Evolutionary conservation across 768 basidiomycete species (phyloP).

Genomic region (Auricularia sp.): DNA sequence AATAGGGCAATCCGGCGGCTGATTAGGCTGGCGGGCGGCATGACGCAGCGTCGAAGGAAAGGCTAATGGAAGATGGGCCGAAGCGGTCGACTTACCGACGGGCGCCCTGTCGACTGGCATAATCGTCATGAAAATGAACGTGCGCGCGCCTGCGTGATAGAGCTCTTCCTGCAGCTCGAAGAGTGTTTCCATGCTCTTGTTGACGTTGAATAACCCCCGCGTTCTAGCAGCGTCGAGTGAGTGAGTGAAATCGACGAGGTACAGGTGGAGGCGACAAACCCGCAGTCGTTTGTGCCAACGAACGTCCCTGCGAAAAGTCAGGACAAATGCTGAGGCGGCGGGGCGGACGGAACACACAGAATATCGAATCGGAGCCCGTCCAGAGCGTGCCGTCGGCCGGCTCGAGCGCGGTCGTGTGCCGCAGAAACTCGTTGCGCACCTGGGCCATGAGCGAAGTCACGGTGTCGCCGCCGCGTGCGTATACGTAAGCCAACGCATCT

Average conservation of each 20-base stretch:
- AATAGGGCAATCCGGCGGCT: no score
- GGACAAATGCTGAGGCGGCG: neutral
- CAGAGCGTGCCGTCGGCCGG: neutral
- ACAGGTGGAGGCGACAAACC: neutral
- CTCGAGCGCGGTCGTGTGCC: neutral
- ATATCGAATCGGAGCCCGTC: neutral
- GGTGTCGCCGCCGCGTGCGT: constrained; percentile 4
- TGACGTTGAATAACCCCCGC: neutral
- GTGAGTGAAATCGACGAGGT: neutral
- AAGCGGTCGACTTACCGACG: neutral
- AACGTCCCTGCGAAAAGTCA: neutral
- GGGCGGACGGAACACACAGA: neutral
- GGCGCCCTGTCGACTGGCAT: constrained; percentile 45
- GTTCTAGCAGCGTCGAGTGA: neutral
- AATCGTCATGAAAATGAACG: constrained; percentile 52
- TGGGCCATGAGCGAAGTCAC: neutral
- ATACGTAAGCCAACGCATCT: constrained; percentile 1
- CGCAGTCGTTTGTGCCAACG: neutral
- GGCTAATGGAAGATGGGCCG: neutral
- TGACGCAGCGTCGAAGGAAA: neutral
- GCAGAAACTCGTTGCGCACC: constrained; percentile 5
- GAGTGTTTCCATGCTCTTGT: constrained; percentile 22
- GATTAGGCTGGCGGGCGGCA: no score
- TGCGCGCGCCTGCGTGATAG: constrained; percentile 36
- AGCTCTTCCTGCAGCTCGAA: constrained; percentile 39